Percentiles rank a stretch among this genome's conserved stretches.
phyloP scores from a whole-genome alignment of 1,284 basidiomycete species.

The Agroathelia rolfsii region DNA sequence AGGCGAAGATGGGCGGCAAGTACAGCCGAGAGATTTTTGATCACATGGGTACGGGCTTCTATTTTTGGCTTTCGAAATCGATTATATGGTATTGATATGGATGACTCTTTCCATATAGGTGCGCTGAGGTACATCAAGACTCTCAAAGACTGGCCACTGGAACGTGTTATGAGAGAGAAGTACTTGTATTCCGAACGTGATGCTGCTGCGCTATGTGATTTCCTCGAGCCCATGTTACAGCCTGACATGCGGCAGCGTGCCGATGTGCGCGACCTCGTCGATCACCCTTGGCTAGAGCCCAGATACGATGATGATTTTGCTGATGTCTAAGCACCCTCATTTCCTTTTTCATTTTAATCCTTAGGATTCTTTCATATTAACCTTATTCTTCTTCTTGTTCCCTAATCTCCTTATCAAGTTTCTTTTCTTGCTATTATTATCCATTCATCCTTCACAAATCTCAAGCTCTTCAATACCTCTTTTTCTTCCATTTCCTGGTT shows the following conservation, averaged over 20 bases:
- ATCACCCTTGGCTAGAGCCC: constrained; percentile 65
- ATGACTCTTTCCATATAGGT: constrained; percentile 22
- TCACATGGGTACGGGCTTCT: constrained; percentile 43
- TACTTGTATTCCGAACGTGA: constrained; percentile 62
- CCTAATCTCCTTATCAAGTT: too few relatives aligned
- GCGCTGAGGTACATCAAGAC: constrained; percentile 69
- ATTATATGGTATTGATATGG: not conserved
- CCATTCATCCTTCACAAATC: constrained; percentile 3
- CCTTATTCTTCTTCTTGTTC: too few relatives aligned
- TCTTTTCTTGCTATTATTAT: constrained; percentile 1
- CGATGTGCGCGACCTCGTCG: constrained; percentile 63
- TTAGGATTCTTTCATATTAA: too few relatives aligned
- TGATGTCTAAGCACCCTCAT: too few relatives aligned
- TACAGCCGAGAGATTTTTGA: constrained; percentile 83
- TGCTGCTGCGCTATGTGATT: constrained; percentile 51
- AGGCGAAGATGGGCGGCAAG: constrained; percentile 75
- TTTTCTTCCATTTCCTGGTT: too few relatives aligned
- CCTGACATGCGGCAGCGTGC: constrained; percentile 62
- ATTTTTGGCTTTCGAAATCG: constrained; percentile 6
- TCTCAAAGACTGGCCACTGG: constrained; percentile 77
- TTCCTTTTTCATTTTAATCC: too few relatives aligned
- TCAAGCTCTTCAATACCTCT: too few relatives aligned
- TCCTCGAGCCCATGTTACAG: constrained; percentile 74
- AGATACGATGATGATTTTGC: constrained; percentile 35
- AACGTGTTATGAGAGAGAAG: constrained; percentile 77